Base-by-base conservation (phyloP, 2,329 filamentous ascomycete species). In the Pseudogymnoascus sp. region DNA sequence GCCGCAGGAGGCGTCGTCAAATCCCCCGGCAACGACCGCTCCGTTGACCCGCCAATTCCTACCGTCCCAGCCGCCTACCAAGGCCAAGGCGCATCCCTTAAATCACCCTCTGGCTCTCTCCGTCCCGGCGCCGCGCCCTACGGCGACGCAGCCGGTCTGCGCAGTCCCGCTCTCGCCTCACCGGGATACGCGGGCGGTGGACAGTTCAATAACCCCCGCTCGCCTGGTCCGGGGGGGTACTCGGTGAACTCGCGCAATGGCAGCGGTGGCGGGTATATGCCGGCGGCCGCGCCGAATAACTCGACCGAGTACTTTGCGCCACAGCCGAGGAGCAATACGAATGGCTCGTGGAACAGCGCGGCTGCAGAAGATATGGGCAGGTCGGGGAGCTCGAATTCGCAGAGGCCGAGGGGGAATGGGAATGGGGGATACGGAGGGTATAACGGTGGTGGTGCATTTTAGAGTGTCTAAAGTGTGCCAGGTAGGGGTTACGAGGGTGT, bases 401-500 rank as follows among this genome's bases (percentile, higher is more conserved):
- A 52, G 45, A 52, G 45, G 45, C 45, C 45, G 8, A 52, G 45
- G 45, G 45, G 45, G 25, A 52, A 52, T 52, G 45, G 45, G 25
- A 19, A 19, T 19, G 19, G 19, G 19, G 19, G 19, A 19, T 19
- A 19, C 19, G 19, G 19, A 19, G 45, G 45, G 25, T 52, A 30
- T 30, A 25, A 25, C 2, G 45, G 25, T 1, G 45, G 45, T 6
- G 45, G 39, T 42, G 39, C 45, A 25, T 52, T 52, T 52, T 52
- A 52, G 25, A 8, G 23, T 6, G 45, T 5, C 25, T 52, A 5
- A 16, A 22, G 39, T 19, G 19, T 12, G 12, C 19, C 19, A 19
- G 19, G 19, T 19, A 19, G 42, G 7, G 8, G 23, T 30, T 23
- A n/a, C n/a, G 19, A 11, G 19, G 4, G 39, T 23, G 39, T 22